A percentile compares a stretch with the other conserved stretches of the same genome.
These are phyloP conservation scores for Paspalum vaginatum DNA, from an alignment of 176 grass and related monocot genomes.

Conservation along the genomic window DNA sequence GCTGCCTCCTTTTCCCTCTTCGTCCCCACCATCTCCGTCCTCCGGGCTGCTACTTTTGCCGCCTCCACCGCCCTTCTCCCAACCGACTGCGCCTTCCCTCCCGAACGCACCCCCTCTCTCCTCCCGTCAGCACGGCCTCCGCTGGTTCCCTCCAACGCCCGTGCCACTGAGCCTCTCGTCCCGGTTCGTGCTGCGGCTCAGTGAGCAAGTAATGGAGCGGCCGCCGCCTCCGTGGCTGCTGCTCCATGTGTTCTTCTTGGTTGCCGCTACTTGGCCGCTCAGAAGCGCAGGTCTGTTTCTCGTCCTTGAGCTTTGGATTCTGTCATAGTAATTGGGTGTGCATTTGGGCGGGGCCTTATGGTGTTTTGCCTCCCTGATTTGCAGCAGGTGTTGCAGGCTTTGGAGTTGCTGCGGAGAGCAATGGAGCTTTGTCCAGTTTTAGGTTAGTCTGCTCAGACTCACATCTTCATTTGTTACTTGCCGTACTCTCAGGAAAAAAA, in stretches of 20 bases:
- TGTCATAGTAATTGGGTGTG: not conserved
- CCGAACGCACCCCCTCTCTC: not conserved
- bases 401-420: conserved; percentile 32
- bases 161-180: not conserved
- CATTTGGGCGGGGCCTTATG: conserved; percentile 19
- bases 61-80: conserved; percentile 34
- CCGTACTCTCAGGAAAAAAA: not conserved
- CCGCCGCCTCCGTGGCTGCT: not conserved
- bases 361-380: conserved; percentile 32
- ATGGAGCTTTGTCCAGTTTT: conserved; percentile 36
- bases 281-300: conserved; percentile 34
- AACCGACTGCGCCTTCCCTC: conserved; percentile 44
- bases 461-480: not conserved
- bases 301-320: not conserved
- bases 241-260: conserved; percentile 35
- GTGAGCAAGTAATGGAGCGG: conserved; percentile 29
- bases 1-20: conserved; percentile 29
- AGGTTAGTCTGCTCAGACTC: conserved; percentile 37
- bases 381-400: conserved; percentile 35
- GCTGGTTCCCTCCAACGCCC: not conserved
- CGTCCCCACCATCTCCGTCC: conserved; percentile 26
- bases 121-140: conserved; percentile 9
- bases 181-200: conserved; percentile 14
- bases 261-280: conserved; percentile 33
- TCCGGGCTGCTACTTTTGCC: conserved; percentile 50